These are phyloP conservation scores for Wickerhamomyces silvicola DNA, from an alignment of 805 yeast genomes.

Conservation along the genomic window DNA sequence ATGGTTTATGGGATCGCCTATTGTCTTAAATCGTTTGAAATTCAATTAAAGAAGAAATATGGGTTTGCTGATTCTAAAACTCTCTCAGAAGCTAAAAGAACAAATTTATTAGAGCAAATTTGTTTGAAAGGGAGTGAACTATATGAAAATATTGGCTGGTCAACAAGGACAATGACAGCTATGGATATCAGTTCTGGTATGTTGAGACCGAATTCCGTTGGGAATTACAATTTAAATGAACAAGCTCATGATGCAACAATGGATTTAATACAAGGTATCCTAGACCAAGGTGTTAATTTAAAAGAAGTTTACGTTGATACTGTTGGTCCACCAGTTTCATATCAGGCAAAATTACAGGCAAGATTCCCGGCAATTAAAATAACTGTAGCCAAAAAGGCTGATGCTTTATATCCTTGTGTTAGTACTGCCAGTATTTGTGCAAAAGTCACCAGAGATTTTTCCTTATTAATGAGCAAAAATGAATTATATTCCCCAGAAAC, in stretches of 20 bases:
- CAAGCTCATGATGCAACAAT: constrained; percentile 97
- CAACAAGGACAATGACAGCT: constrained; percentile 79
- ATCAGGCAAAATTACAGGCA: constrained; percentile 65
- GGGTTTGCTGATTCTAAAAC: constrained; percentile 95
- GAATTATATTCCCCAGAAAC: constrained; percentile 20
- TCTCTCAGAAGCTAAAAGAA: constrained; percentile 65
- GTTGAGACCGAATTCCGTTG: constrained; percentile 55
- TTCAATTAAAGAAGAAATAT: constrained; percentile 42
- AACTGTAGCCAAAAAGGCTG: constrained; percentile 92
- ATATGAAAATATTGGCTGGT: constrained; percentile 71
- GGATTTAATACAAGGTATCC: constrained; percentile 58
- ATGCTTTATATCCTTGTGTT: constrained; percentile 84
- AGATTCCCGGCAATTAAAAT: constrained; percentile 66
- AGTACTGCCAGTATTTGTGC: constrained; percentile 95
- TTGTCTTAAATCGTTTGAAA: constrained; percentile 48
- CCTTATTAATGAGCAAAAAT: constrained; percentile 33
- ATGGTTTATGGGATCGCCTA: constrained; percentile 95
- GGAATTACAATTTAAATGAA: constrained; percentile 67
- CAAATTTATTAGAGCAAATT: constrained; percentile 51
- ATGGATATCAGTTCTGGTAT: constrained; percentile 83
- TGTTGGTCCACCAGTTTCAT: constrained; percentile 89
- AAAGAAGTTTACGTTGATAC: constrained; percentile 85
- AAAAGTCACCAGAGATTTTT: constrained; percentile 85
- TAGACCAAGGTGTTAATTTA: constrained; percentile 56
- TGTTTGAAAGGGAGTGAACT: constrained; percentile 41